Base-by-base conservation (phyloP, 768 basidiomycete genomes). In the Rhizopogon vesiculosus region DNA sequence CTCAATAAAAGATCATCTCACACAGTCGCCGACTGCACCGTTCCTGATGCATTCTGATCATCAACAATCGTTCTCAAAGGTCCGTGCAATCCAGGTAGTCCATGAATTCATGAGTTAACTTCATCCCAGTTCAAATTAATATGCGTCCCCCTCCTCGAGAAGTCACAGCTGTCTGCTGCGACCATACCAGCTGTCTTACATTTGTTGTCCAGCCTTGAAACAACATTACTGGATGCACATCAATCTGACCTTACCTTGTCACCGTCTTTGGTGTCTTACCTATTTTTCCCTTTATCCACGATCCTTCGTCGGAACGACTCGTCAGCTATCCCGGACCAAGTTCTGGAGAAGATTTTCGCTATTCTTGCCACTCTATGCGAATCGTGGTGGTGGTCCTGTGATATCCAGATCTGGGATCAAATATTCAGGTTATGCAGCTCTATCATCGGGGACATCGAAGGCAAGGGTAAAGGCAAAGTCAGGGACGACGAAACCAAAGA, bases 371-470 rank as follows among this genome's bases (percentile, higher is more conserved):
- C 79, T 1, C 75, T 98, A 25, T 83, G 80, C 59, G 78, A 84
- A 18, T 73, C 76, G n/a, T 92, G 91, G 87, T 94, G 92, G 91
- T 91, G 89, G 89, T 74, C 76, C 18, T 86, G 86, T 65, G 90
- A 91, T 45, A 48, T 81, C 39, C 75, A 76, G 53, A 69, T 84
- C 28, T 95, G 93, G 93, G 86, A 89, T 64, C 93, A 97, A 64
- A 72, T 93, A 25, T 91, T 95, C 68, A 87, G 85, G 76, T 74
- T 92, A 15, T 87, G 78, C 59, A 80, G 82, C 38, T 80, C 86
- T 15, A 75, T 88, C 33, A 67, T 90, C 6, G 85, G 84, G 18
- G 80, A 82, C 13, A 72, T 87, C 8, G 87, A 85, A 54, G 76
- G 74, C 22, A 91, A 84, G 67, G 84, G 80, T n/a, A 89, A 85